Evolutionary conservation across 163 green algal species (phyloP).

Genomic region (Scenedesmus sp.): DNA sequence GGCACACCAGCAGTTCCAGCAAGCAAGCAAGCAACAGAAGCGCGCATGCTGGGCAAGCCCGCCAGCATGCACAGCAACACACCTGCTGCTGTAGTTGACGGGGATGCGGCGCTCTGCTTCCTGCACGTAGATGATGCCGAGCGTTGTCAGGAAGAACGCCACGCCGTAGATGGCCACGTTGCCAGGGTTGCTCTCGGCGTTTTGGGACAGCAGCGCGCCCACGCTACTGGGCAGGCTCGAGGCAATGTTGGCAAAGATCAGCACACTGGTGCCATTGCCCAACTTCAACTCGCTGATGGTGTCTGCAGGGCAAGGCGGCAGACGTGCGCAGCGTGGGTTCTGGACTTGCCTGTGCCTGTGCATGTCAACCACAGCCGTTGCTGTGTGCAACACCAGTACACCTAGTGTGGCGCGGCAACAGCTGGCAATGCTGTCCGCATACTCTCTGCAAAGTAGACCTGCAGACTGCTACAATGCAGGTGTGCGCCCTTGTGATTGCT

Average conservation of each 20-base stretch:
- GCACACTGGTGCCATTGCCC: constrained; percentile 94
- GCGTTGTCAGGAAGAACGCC: constrained; percentile 89
- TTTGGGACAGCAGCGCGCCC: constrained; percentile 77
- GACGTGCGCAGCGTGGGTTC: background rate
- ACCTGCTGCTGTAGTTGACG: constrained; percentile 95
- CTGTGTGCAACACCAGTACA: background rate
- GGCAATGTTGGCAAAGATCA: constrained; percentile 97
- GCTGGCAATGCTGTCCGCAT: background rate
- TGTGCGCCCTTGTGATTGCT: background rate
- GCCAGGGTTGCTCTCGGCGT: constrained; percentile 55
- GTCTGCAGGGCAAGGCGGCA: constrained; percentile 52
- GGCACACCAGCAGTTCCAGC: background rate
- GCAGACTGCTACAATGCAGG: no score
- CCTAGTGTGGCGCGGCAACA: background rate
- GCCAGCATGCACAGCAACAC: constrained; percentile 47
- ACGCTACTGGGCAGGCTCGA: constrained; percentile 90
- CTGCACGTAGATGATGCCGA: constrained; percentile 98
- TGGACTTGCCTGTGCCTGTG: background rate
- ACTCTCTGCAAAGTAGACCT: no score
- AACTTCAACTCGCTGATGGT: constrained; percentile 75
- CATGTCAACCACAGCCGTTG: background rate
- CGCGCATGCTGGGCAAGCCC: background rate
- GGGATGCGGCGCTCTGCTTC: constrained; percentile 97
- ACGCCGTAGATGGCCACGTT: constrained; percentile 71
- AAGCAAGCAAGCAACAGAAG: background rate